phyloP scores from a whole-genome alignment of 2,329 filamentous ascomycete species.

The Scytalidium lignicola region DNA sequence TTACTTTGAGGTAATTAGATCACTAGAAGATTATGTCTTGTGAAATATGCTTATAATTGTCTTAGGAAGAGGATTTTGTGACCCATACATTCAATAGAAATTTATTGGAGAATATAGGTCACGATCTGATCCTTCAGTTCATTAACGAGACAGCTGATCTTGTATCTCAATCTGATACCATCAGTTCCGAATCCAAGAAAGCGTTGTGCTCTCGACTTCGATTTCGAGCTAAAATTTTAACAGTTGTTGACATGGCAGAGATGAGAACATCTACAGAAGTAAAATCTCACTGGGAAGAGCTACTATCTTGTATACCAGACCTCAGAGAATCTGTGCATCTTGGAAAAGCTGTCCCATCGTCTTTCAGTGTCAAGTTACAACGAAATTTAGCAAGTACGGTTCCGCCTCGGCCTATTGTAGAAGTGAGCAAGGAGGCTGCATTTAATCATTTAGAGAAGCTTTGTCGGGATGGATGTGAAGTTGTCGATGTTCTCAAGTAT shows the following conservation, averaged over 20 bases:
- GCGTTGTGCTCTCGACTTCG: constrained; percentile 63
- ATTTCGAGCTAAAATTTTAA: constrained; percentile 61
- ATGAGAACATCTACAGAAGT: constrained; percentile 40
- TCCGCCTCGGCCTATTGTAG: constrained; percentile 83
- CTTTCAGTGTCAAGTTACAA: constrained; percentile 88
- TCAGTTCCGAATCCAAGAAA: constrained; percentile 31
- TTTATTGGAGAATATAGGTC: constrained; percentile 61
- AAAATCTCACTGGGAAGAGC: constrained; percentile 35
- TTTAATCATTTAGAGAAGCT: constrained; percentile 64
- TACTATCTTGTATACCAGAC: constrained; percentile 40
- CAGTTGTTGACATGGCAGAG: constrained; percentile 41
- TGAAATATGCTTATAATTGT: constrained; percentile 1
- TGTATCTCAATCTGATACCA: constrained; percentile 13
- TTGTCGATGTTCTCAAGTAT: constrained; percentile 63
- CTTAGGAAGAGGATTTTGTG: constrained; percentile 90
- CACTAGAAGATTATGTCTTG: neutral
- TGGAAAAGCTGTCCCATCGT: constrained; percentile 62
- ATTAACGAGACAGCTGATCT: constrained; percentile 27
- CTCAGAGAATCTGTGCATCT: constrained; percentile 58
- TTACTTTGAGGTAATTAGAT: constrained; percentile 72
- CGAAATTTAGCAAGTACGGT: constrained; percentile 89
- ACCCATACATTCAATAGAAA: constrained; percentile 83
- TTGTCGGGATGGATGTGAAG: constrained; percentile 66
- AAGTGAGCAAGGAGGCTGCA: constrained; percentile 68
- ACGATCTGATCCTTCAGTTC: constrained; percentile 30